A percentile compares a stretch with the other conserved stretches of the same genome.
phyloP scores from a whole-genome alignment of 352 stramenopile species.

The Phytophthora pinifolia region DNA sequence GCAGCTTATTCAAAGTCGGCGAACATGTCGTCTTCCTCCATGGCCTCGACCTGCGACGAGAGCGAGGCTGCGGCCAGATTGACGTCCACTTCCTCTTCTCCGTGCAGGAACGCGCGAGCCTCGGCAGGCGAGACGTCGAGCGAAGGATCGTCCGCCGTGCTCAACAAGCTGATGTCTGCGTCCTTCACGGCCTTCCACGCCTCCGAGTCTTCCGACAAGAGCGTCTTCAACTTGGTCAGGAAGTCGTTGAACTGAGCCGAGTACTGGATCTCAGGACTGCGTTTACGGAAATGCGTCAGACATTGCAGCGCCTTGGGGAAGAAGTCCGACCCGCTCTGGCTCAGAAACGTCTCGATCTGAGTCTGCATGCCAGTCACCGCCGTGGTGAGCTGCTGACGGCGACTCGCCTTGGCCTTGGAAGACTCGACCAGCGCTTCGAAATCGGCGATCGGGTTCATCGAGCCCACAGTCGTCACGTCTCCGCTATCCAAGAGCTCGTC shows the following conservation, averaged over 20 bases:
- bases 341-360: constrained; percentile 67
- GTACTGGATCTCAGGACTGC: constrained; percentile 73
- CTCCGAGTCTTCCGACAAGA: constrained; percentile 43
- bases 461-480: constrained; percentile 68
- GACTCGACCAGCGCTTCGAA: constrained; percentile 72
- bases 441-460: constrained; percentile 84
- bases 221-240: constrained; percentile 51
- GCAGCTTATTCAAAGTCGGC: constrained; percentile 82
- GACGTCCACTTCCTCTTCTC: constrained; percentile 54
- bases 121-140: constrained; percentile 48
- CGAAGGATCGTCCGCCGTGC: constrained; percentile 54
- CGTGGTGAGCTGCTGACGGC: constrained; percentile 34
- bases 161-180: constrained; percentile 64
- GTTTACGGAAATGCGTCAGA: constrained; percentile 67
- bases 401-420: constrained; percentile 46
- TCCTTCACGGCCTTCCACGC: constrained; percentile 56
- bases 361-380: constrained; percentile 71
- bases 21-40: constrained; percentile 82
- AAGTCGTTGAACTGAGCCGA: constrained; percentile 78
- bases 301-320: constrained; percentile 72
- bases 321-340: constrained; percentile 47
- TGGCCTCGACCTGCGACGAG: constrained; percentile 58
- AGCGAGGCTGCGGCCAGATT: constrained; percentile 50
- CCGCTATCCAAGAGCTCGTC: constrained; percentile 72
- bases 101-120: constrained; percentile 59